phyloP scores from a whole-genome alignment of 176 grass and related monocot species.

The Bolboschoenus planiculmis region DNA sequence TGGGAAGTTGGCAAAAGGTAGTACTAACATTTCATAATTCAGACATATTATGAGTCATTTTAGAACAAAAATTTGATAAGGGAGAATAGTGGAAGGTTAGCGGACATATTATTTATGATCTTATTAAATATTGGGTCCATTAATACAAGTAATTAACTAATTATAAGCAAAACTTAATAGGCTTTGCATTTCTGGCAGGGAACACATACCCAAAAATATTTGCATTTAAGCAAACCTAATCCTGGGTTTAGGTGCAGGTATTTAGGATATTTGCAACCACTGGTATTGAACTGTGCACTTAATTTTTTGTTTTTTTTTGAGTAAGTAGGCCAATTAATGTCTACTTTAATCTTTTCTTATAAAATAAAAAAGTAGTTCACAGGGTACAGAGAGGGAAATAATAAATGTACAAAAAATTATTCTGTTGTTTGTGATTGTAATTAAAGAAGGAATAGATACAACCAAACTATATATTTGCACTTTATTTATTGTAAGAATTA shows the following conservation, averaged over 20 bases:
- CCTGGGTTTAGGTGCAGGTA: neutral
- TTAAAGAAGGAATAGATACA: neutral
- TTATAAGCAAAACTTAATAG: neutral
- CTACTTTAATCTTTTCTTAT: neutral
- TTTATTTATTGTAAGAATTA: neutral
- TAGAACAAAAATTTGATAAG: neutral
- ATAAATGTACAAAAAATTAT: neutral
- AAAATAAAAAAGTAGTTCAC: neutral
- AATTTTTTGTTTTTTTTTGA: no score
- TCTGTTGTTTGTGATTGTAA: neutral
- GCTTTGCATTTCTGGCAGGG: neutral
- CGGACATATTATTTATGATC: neutral
- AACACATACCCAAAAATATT: neutral
- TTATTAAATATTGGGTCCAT: constrained; percentile 7
- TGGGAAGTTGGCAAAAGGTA: constrained; percentile 5
- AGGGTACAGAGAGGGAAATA: neutral
- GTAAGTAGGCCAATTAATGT: neutral
- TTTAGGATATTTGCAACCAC: neutral
- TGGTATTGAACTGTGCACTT: no score
- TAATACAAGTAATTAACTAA: neutral
- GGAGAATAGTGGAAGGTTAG: neutral
- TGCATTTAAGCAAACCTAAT: constrained; percentile 7
- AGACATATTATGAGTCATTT: neutral
- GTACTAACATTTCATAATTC: neutral
- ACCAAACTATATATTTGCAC: neutral